phyloP scores from a whole-genome alignment of 169 alveolate genomes.

The Cystoisospora suis region DNA sequence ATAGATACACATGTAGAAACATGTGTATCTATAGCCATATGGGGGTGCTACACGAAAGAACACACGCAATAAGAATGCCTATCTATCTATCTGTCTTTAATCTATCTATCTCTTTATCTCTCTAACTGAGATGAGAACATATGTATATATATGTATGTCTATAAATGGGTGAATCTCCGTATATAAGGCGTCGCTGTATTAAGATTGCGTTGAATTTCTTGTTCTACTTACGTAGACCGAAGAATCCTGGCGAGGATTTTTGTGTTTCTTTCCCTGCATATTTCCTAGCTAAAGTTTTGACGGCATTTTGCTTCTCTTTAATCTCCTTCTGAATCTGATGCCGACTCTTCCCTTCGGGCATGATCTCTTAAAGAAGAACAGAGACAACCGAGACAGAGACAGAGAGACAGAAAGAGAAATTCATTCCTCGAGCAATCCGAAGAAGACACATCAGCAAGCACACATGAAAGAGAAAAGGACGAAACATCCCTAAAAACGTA shows the following conservation, averaged over 20 bases:
- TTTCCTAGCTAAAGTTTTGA: constrained; percentile 37
- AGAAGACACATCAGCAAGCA: background rate
- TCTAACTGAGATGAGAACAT: background rate
- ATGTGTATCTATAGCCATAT: no score
- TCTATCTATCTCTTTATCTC: no score
- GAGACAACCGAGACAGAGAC: background rate
- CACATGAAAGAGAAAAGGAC: background rate
- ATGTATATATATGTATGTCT: background rate
- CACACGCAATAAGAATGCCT: no score
- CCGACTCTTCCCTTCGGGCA: constrained; percentile 75
- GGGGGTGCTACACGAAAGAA: no score
- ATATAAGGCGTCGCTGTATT: no score
- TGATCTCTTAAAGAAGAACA: constrained; percentile 61
- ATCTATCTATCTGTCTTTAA: background rate
- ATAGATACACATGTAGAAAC: no score
- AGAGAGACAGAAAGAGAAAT: background rate
- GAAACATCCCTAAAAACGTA: background rate
- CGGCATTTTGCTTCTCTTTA: constrained; percentile 74
- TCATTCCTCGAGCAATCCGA: background rate
- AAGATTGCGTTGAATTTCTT: no score
- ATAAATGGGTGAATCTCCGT: no score
- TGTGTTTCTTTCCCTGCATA: constrained; percentile 18
- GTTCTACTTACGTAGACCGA: constrained; percentile 49
- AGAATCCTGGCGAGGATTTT: constrained; percentile 34
- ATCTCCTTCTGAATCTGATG: constrained; percentile 79